Base-by-base conservation (phyloP, 2,329 filamentous ascomycete species). In the Aplosporella prunicola region DNA sequence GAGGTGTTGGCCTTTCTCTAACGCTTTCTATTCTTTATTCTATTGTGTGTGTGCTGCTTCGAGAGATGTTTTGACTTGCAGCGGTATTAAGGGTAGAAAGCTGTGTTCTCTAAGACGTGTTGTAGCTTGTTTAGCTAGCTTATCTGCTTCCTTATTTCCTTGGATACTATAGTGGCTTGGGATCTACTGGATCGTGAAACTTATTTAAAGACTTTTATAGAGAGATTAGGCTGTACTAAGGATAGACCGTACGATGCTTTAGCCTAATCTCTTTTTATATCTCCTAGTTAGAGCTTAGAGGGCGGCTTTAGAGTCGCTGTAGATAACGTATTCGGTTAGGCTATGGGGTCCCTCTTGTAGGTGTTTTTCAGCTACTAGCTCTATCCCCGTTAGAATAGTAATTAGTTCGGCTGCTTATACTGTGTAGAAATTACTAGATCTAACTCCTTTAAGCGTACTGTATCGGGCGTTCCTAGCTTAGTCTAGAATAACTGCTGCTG, bases 181-280 rank as follows among this genome's bases (percentile, higher is more conserved):
- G 13, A 35, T 32, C 42, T 35, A 42, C 22, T 52, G 16, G 29
- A 22, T 16, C 10, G 29, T n/a, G 29, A 31, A 31, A 3, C 9
- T 31, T 9, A 31, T 31, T n/a, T 22, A 18, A 20, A 20, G 15
- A 8, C 27, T 30, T 17, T 30, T 17, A 9, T 30, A 17, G 3
- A 30, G 14, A 8, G 7, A 5, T n/a, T 31, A 2, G 14, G 29
- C 29, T 31, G 17, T 31, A 20, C 5, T n/a, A 20, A 20, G 4
- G 9, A 31, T 31, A 20, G 29, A 31, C 9, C 16, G n/a, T 9
- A 31, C 10, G 20, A 31, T 9, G n/a, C 17, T 18, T 20, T 31
- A 18, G 6, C 29, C 29, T 31, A 11, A 5, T 8, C 13, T n/a
- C 11, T 18, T 9, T 1, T 20, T 31, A n/a, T 31, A 20, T 7